A percentile compares a stretch with the other conserved stretches of the same genome.
phyloP scores from a whole-genome alignment of 2,329 filamentous ascomycete species.

The Escovopsis sp. region DNA sequence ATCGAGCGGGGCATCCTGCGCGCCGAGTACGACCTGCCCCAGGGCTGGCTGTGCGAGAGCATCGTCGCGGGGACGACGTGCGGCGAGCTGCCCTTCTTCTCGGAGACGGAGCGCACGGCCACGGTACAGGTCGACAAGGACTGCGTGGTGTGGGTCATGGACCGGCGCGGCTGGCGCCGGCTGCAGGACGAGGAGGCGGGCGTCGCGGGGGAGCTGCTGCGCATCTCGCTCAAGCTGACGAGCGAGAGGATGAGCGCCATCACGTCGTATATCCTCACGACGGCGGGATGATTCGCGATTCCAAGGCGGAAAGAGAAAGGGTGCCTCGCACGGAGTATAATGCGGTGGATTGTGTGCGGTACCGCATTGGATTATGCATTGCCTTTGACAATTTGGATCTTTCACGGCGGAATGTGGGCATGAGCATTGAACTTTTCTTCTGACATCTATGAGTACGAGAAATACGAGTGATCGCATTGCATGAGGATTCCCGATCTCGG shows the following conservation, averaged over 20 bases:
- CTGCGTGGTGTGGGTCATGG: constrained; percentile 70
- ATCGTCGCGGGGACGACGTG: constrained; percentile 92
- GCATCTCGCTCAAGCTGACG: constrained; percentile 81
- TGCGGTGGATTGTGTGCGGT: too few species aligned
- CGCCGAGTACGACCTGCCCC: constrained; percentile 80
- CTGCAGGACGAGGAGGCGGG: constrained; percentile 60
- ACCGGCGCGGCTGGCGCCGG: constrained; percentile 51
- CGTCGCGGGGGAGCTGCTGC: constrained; percentile 69
- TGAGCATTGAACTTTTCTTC: too few species aligned
- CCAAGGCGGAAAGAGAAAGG: too few species aligned
- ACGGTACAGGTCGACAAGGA: constrained; percentile 73
- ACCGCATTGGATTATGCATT: not conserved
- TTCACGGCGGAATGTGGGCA: too few species aligned
- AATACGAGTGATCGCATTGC: too few species aligned
- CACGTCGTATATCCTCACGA: constrained; percentile 38
- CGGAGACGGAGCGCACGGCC: constrained; percentile 72
- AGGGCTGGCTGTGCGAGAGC: constrained; percentile 76
- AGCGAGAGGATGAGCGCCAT: constrained; percentile 75
- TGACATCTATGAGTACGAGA: too few species aligned
- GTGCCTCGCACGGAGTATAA: too few species aligned
- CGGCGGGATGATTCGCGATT: constrained; percentile 30
- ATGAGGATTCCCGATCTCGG: too few species aligned
- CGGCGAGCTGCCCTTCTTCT: constrained; percentile 92
- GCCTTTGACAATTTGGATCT: not conserved
- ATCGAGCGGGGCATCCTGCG: constrained; percentile 79